A percentile compares a stretch with the other conserved stretches of the same genome.
Evolutionary conservation across 2,329 filamentous ascomycete species (phyloP).

Genomic region (Sclerotinia minor): DNA sequence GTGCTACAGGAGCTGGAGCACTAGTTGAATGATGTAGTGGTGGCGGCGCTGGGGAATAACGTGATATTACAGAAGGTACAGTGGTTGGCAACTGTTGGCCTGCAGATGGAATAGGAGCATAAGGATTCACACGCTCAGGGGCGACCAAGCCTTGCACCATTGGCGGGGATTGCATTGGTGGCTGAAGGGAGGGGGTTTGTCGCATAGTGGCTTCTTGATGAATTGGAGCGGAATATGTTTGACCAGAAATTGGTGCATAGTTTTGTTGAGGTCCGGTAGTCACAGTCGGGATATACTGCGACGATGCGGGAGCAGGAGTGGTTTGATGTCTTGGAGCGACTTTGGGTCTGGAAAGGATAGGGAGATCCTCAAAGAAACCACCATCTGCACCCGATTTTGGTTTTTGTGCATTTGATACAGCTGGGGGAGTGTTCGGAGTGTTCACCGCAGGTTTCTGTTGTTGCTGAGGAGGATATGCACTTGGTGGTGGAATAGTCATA

Average conservation of each 20-base stretch:
- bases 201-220: slow-evolving; percentile 17
- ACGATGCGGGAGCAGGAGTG: slow-evolving; percentile 31
- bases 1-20: slow-evolving; percentile 42
- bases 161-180: slow-evolving; percentile 27
- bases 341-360: slow-evolving; percentile 61
- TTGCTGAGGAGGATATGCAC: slow-evolving; percentile 28
- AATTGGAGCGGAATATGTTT: slow-evolving; percentile 7
- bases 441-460: slow-evolving; percentile 22
- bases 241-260: slow-evolving; percentile 17
- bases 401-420: slow-evolving; percentile 30
- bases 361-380: slow-evolving; percentile 78
- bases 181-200: slow-evolving; percentile 28
- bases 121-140: slow-evolving; percentile 41
- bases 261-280: slow-evolving; percentile 24
- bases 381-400: slow-evolving; percentile 39
- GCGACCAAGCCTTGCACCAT: slow-evolving; percentile 37
- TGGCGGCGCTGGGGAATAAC: slow-evolving; percentile 62
- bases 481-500: slow-evolving; percentile 33
- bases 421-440: slow-evolving; percentile 12
- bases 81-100: slow-evolving; percentile 22
- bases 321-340: slow-evolving; percentile 55
- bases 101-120: slow-evolving; percentile 37
- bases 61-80: slow-evolving; percentile 44
- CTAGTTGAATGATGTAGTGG: slow-evolving; percentile 46
- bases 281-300: slow-evolving; percentile 30